Conservation (phyloP, 164 flowering plant species). For the Umbellularia californica region DNA sequence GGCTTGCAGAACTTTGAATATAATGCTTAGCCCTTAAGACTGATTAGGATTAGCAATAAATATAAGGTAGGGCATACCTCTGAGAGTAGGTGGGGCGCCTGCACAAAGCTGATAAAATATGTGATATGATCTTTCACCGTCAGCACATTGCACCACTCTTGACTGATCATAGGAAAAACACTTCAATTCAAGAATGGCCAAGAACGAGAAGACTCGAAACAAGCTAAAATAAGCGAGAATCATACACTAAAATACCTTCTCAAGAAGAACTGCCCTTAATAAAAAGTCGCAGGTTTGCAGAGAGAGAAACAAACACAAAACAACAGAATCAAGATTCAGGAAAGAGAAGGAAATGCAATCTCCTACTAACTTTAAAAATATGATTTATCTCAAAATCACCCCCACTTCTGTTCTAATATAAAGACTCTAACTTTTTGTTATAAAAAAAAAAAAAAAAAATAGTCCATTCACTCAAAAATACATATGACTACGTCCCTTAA, state of each 20-base stretch:
- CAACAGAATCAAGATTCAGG: slow-evolving; percentile 19
- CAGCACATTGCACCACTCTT: slow-evolving; percentile 92
- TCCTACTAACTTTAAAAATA: no score
- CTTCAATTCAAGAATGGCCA: neutral
- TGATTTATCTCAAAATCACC: no score
- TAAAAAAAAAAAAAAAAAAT: no score
- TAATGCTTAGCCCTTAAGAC: no score
- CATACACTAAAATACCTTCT: slow-evolving; percentile 58
- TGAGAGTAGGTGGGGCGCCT: slow-evolving; percentile 72
- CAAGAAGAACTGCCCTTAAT: slow-evolving; percentile 72
- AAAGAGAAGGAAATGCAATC: neutral
- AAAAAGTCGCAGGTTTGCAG: slow-evolving; percentile 11
- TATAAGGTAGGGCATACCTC: slow-evolving; percentile 43
- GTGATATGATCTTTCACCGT: slow-evolving; percentile 94
- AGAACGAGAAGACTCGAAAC: neutral
- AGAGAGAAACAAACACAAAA: slow-evolving; percentile 20
- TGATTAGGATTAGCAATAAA: neutral
- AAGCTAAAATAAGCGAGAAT: slow-evolving; percentile 6
- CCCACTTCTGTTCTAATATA: no score
- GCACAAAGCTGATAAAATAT: slow-evolving; percentile 98
- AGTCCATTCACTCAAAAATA: no score
- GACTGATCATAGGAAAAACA: slow-evolving; percentile 50
- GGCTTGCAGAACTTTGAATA: no score
- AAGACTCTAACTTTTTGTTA: no score
- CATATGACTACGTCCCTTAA: no score